Base-by-base conservation (phyloP, 768 basidiomycete species). In the Russula virescens region DNA sequence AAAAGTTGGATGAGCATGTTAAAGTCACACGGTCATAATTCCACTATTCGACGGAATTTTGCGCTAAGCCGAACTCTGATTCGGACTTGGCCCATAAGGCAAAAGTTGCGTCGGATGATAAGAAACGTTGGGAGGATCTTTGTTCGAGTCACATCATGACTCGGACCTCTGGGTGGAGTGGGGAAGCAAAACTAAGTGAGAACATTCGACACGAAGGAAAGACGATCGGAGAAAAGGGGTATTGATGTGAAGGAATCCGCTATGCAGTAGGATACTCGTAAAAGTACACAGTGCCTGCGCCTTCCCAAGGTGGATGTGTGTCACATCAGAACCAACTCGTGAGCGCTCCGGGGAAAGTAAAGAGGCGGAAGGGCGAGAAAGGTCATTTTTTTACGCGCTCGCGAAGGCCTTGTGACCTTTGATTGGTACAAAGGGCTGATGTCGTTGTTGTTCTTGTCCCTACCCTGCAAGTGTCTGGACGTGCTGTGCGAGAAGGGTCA, bases 211-310 rank as follows among this genome's bases (percentile, higher is more conserved):
- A 43, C 42, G 14, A 43, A 43, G 42, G 16, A 19, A 8, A 43
- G 42, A 40, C 14, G 11, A 40, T 16, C 38, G 14, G 38, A 40
- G 38, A 40, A 43, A 43, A 43, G 18, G 42, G 42, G 42, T 40
- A 3, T 9, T 13, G 10, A 14, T 40, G 42, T 43, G 18, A 43
- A 43, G 42, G 42, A 43, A 19, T 3, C 42, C 46, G n/a, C 9
- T 19, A 80, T 86, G 64, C 72, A 91, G 49, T 90, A 11, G 80
- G 60, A 91, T 86, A 71, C 88, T 91, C 1, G 89, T 91, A 72
- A 18, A 91, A 91, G 70, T 91, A 91, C 1, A 91, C 71, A 19
- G 88, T 91, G 8, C 90, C 89, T 23, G 83, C 78, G 21, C 82
- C 88, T 90, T 46, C 40, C 49, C 34, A 51, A 13, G 19, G 5